Percentiles rank a stretch among this genome's conserved stretches.
phyloP scores from a whole-genome alignment of 805 yeast species.

The Metschnikowia noctiluminum region DNA sequence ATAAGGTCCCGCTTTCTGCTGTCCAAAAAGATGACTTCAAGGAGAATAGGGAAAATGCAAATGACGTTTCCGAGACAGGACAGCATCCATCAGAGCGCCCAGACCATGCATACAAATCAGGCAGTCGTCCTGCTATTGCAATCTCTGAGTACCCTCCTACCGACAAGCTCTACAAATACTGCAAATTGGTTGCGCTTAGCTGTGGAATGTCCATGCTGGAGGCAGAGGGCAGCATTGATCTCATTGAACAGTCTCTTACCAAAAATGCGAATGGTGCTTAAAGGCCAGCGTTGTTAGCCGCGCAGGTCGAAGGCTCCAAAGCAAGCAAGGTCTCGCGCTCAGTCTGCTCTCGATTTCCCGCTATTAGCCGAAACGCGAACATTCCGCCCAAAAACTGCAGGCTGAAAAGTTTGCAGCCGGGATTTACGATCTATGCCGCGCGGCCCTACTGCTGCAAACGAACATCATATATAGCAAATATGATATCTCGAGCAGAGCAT shows the following conservation, averaged over 20 bases:
- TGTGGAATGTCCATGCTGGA: slow-evolving; percentile 42
- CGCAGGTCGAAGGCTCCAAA: too few species aligned
- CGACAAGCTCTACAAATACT: slow-evolving; percentile 37
- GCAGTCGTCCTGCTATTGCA: neutral
- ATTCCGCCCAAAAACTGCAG: neutral
- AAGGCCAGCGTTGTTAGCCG: neutral
- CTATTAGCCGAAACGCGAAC: slow-evolving; percentile 13
- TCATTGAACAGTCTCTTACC: slow-evolving; percentile 38
- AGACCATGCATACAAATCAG: too few species aligned
- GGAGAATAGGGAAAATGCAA: slow-evolving; percentile 13
- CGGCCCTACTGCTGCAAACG: neutral
- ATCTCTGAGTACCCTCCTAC: slow-evolving; percentile 22
- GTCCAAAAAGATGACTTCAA: slow-evolving; percentile 16
- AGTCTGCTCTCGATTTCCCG: slow-evolving; percentile 5
- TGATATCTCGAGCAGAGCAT: neutral
- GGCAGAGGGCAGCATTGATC: slow-evolving; percentile 40
- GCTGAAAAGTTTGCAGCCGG: slow-evolving; percentile 14
- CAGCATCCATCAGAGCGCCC: neutral
- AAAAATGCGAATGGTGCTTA: slow-evolving; percentile 17
- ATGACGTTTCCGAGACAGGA: neutral
- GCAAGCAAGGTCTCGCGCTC: neutral
- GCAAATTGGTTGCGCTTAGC: slow-evolving; percentile 38
- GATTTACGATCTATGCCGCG: slow-evolving; percentile 3
- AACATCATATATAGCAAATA: slow-evolving; percentile 1
- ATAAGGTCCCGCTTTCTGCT: slow-evolving; percentile 20